phyloP scores from a whole-genome alignment of 2,329 filamentous ascomycete species.

The Pseudogymnoascus sp. region DNA sequence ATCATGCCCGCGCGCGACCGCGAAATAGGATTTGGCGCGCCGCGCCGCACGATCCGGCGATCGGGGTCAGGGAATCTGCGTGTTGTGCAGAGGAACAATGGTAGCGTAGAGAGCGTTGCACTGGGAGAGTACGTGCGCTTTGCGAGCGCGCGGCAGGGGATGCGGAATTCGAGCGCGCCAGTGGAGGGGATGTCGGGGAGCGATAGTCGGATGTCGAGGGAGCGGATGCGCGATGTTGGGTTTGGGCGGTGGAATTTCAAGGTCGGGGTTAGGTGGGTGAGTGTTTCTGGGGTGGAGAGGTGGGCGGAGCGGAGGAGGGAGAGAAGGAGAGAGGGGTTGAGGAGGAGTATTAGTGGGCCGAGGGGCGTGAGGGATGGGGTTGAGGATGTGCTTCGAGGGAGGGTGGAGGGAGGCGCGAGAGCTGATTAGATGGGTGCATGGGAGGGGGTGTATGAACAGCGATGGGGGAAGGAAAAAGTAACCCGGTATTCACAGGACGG shows the following conservation, averaged over 20 bases:
- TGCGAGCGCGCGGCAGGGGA: slow-evolving; percentile 5
- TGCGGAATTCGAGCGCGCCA: slow-evolving; percentile 4
- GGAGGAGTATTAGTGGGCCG: slow-evolving; percentile 52
- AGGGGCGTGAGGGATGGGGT: slow-evolving; percentile 29
- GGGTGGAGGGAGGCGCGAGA: background rate
- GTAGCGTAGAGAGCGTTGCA: slow-evolving; percentile 18
- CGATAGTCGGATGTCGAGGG: background rate
- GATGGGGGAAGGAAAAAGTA: background rate
- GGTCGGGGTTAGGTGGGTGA: slow-evolving; percentile 38
- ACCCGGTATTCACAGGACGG: slow-evolving; percentile 2
- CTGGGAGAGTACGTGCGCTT: slow-evolving; percentile 13
- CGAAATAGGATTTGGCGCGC: slow-evolving; percentile 17
- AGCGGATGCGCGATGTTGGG: slow-evolving; percentile 20
- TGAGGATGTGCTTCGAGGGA: slow-evolving; percentile 24
- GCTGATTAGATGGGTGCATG: background rate
- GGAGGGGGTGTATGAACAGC: background rate
- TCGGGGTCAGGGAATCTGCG: slow-evolving; percentile 52
- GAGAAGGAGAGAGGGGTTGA: slow-evolving; percentile 48
- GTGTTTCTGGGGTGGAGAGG: slow-evolving; percentile 40
- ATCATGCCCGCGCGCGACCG: slow-evolving; percentile 44
- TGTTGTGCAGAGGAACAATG: slow-evolving; percentile 46
- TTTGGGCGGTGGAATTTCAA: slow-evolving; percentile 26
- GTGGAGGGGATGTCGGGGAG: background rate
- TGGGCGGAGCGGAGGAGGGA: slow-evolving; percentile 51
- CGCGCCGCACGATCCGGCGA: slow-evolving; percentile 48